Evolutionary conservation across 208 protist genomes (phyloP).

Genomic region (Leishmania aethiopica): DNA sequence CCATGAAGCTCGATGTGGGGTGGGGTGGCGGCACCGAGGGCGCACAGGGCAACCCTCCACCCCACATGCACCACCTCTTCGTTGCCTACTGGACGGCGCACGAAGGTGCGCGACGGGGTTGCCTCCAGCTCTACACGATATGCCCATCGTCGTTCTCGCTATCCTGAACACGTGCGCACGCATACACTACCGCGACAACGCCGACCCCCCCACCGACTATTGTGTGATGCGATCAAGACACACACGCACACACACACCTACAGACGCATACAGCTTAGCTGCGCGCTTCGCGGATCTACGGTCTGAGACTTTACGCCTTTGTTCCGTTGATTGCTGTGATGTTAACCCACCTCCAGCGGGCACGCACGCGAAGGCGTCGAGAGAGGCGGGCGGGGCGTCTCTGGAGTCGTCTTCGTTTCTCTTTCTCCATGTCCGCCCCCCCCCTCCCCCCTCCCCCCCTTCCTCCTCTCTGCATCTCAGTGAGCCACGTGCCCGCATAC

Average conservation of each 20-base stretch:
- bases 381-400: not conserved
- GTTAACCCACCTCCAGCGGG: too few species aligned
- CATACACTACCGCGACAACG: not conserved
- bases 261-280: too few species aligned
- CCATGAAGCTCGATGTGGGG: not conserved
- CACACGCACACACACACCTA: not conserved
- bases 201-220: not conserved
- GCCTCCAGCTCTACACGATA: not conserved
- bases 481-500: not conserved
- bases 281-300: too few species aligned
- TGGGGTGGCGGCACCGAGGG: not conserved
- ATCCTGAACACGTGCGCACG: not conserved
- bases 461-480: not conserved
- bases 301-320: too few species aligned
- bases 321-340: too few species aligned
- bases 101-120: not conserved
- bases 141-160: not conserved
- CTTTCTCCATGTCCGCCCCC: not conserved
- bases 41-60: not conserved
- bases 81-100: not conserved
- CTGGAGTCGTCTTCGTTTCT: conserved; percentile 6
- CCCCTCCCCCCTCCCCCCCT: not conserved
- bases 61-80: not conserved
- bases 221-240: not conserved
- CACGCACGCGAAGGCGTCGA: too few species aligned